Evolutionary conservation across 2,329 filamentous ascomycete species (phyloP).

Genomic region (Verruconis gallopava): DNA sequence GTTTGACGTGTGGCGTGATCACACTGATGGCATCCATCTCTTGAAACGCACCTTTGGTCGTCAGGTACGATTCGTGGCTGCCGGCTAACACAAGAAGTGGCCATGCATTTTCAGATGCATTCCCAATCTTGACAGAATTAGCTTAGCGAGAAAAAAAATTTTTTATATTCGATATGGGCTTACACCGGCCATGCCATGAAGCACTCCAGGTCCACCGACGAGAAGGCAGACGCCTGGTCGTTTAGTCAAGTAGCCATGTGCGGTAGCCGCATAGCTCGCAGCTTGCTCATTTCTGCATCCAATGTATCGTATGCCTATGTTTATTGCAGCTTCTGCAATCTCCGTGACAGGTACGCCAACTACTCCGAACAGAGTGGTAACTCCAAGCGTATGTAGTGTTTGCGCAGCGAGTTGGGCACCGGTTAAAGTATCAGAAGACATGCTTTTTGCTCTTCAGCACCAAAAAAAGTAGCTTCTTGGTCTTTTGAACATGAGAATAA

Average conservation of each 20-base stretch:
- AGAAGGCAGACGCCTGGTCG: slow-evolving; percentile 43
- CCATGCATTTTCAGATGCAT: slow-evolving; percentile 41
- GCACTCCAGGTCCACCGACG: slow-evolving; percentile 45
- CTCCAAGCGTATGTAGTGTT: slow-evolving; percentile 34
- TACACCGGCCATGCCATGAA: slow-evolving; percentile 45
- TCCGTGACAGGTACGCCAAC: slow-evolving; percentile 44
- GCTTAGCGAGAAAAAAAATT: background rate
- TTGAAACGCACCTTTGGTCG: slow-evolving; percentile 43
- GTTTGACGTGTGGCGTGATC: slow-evolving; percentile 40
- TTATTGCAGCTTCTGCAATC: slow-evolving; percentile 44
- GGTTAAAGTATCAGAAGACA: slow-evolving; percentile 3
- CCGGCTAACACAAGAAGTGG: slow-evolving; percentile 43
- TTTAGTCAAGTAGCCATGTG: slow-evolving; percentile 46
- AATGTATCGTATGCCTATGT: slow-evolving; percentile 44
- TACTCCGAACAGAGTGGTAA: slow-evolving; percentile 40
- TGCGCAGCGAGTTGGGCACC: slow-evolving; percentile 37
- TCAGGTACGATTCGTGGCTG: slow-evolving; percentile 38
- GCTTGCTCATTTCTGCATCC: slow-evolving; percentile 48
- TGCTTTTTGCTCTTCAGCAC: no score
- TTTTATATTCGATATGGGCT: slow-evolving; percentile 16
- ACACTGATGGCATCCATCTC: slow-evolving; percentile 43
- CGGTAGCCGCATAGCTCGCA: slow-evolving; percentile 43
- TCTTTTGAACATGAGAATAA: no score
- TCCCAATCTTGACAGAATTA: slow-evolving; percentile 33
- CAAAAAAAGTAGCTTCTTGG: no score